Percentiles rank a stretch among this genome's conserved stretches.
These are phyloP conservation scores for Pleurotus eryngii DNA, from an alignment of 768 basidiomycete species.

Conservation along the genomic window DNA sequence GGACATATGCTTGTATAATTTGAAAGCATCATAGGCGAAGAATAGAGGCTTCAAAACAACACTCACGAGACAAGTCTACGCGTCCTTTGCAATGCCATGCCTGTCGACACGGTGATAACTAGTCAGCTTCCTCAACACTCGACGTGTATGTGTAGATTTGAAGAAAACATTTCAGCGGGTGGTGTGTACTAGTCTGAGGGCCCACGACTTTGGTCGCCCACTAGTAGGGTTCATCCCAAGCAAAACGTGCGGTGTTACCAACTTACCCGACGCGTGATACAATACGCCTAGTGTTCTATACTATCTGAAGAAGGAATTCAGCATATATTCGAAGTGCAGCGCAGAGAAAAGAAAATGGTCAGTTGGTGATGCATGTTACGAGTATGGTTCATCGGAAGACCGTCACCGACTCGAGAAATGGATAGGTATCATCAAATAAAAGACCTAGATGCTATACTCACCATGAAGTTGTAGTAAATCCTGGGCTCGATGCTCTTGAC, in stretches of 20 bases:
- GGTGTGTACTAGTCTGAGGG: constrained; percentile 38
- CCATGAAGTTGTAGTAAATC: not conserved
- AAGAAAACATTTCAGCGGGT: constrained; percentile 34
- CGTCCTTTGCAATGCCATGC: not conserved
- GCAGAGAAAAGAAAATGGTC: constrained; percentile 27
- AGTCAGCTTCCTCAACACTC: constrained; percentile 4
- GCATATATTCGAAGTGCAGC: constrained; percentile 5
- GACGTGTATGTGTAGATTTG: not conserved
- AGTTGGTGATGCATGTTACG: constrained; percentile 78
- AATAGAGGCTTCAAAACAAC: constrained; percentile 1
- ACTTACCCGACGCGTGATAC: constrained; percentile 10
- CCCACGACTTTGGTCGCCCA: constrained; percentile 32
- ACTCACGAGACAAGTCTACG: not conserved
- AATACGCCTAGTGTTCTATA: not conserved
- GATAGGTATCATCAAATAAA: constrained; percentile 62
- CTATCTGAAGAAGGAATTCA: not conserved
- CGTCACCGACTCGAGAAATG: constrained; percentile 69
- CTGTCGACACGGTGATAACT: constrained; percentile 6
- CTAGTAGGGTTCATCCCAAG: constrained; percentile 33
- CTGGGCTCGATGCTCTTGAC: not conserved
- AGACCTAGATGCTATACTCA: not conserved
- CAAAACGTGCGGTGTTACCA: not conserved
- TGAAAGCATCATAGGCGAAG: constrained; percentile 46
- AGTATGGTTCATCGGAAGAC: constrained; percentile 65
- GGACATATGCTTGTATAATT: constrained; percentile 75